These are phyloP conservation scores for Pseudisothecium myosuroides DNA, from an alignment of 225 moss, liverwort and hornwort species.

Conservation along the genomic window DNA sequence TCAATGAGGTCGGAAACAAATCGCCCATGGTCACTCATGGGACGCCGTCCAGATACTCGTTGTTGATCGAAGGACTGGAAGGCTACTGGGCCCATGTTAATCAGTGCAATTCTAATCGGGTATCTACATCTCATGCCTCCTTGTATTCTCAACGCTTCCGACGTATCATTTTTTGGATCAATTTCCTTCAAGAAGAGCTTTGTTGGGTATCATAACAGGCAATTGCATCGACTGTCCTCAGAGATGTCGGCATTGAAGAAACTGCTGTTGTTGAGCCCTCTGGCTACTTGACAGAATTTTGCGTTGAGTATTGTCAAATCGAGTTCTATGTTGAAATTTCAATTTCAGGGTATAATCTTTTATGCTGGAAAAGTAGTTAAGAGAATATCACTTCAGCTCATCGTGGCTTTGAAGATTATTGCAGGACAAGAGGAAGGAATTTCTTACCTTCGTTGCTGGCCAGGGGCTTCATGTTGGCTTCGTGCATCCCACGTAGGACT, in stretches of 20 bases:
- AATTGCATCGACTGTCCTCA: neutral
- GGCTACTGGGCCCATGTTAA: conserved; percentile 38
- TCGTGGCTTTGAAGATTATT: neutral
- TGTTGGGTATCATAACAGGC: neutral
- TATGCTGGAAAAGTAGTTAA: neutral
- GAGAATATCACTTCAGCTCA: neutral
- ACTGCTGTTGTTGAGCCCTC: neutral
- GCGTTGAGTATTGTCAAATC: neutral
- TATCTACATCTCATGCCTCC: neutral
- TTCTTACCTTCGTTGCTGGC: conserved; percentile 34
- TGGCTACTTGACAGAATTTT: neutral
- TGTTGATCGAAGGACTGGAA: conserved; percentile 32
- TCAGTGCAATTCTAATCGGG: conserved; percentile 31
- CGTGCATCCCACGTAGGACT: conserved; percentile 26
- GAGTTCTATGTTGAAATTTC: neutral
- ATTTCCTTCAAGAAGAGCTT: neutral
- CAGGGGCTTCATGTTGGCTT: conserved; percentile 45
- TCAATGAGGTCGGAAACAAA: conserved; percentile 16
- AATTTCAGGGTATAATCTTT: neutral
- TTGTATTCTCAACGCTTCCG: neutral
- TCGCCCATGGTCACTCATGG: conserved; percentile 29
- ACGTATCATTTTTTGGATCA: neutral
- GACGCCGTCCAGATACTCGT: conserved; percentile 26
- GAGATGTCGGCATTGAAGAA: neutral
- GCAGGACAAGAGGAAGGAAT: conserved; percentile 24